Evolutionary conservation across 2,329 filamentous ascomycete species (phyloP).

Genomic region (Xylaria sp.): DNA sequence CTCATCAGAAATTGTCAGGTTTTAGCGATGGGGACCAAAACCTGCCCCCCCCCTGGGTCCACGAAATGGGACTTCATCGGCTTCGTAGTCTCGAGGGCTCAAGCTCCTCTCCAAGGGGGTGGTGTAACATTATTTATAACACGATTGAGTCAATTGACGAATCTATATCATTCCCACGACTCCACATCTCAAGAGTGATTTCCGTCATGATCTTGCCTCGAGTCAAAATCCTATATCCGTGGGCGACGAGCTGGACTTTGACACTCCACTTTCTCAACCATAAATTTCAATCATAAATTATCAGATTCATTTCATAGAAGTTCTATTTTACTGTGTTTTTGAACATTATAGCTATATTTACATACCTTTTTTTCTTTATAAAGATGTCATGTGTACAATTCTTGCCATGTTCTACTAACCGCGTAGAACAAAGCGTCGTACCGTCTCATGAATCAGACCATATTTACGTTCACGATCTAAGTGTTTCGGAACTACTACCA

Average conservation of each 20-base stretch:
- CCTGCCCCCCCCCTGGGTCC: too few relatives aligned
- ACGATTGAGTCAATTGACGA: too few relatives aligned
- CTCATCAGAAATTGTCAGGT: too few relatives aligned
- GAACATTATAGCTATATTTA: conserved; percentile 12
- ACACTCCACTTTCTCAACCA: background rate
- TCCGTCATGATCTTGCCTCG: background rate
- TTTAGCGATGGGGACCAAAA: too few relatives aligned
- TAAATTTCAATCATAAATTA: background rate
- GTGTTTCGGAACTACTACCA: background rate
- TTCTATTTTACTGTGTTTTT: conserved; percentile 19
- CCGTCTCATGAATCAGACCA: background rate
- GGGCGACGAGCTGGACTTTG: background rate
- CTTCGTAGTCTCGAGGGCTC: too few relatives aligned
- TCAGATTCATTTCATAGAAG: background rate
- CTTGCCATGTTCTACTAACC: background rate
- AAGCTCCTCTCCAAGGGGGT: too few relatives aligned
- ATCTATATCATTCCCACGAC: too few relatives aligned
- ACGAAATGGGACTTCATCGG: too few relatives aligned
- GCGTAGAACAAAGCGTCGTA: background rate
- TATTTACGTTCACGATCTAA: conserved; percentile 2
- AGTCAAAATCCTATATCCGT: background rate
- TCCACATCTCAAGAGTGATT: too few relatives aligned
- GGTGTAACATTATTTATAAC: too few relatives aligned
- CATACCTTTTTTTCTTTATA: background rate
- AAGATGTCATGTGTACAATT: conserved; percentile 16